A percentile compares a stretch with the other conserved stretches of the same genome.
Evolutionary conservation across 306 rosid species (phyloP).

Genomic region (Oemleria cerasiformis): DNA sequence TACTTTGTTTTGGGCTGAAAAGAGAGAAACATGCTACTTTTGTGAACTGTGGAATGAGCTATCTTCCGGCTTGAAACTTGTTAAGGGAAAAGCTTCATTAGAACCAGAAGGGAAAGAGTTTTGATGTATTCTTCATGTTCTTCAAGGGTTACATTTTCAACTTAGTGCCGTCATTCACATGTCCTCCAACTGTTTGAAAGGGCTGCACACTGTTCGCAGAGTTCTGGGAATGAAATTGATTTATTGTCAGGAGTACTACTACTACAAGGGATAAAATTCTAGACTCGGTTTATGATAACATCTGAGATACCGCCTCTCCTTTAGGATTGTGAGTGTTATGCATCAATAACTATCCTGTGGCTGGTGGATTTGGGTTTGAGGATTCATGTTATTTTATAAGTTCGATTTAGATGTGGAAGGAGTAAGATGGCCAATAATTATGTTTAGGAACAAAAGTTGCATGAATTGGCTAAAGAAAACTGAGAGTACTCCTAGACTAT

Average conservation of each 20-base stretch:
- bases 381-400: background rate
- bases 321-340: background rate
- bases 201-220: background rate
- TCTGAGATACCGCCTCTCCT: background rate
- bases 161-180: background rate
- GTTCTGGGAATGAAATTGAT: background rate
- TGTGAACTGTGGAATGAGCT: background rate
- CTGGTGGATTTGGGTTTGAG: background rate
- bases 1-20: background rate
- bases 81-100: background rate
- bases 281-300: background rate
- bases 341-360: background rate
- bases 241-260: background rate
- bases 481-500: background rate
- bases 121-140: background rate
- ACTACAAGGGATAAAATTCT: background rate
- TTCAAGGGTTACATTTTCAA: background rate
- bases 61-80: background rate
- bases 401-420: background rate
- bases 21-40: background rate
- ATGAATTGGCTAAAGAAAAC: background rate
- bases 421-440: constrained; percentile 4
- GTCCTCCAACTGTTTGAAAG: background rate
- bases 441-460: background rate
- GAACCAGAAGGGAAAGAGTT: background rate